Base-by-base conservation (phyloP, 768 basidiomycete species). In the Grammothele lineata region DNA sequence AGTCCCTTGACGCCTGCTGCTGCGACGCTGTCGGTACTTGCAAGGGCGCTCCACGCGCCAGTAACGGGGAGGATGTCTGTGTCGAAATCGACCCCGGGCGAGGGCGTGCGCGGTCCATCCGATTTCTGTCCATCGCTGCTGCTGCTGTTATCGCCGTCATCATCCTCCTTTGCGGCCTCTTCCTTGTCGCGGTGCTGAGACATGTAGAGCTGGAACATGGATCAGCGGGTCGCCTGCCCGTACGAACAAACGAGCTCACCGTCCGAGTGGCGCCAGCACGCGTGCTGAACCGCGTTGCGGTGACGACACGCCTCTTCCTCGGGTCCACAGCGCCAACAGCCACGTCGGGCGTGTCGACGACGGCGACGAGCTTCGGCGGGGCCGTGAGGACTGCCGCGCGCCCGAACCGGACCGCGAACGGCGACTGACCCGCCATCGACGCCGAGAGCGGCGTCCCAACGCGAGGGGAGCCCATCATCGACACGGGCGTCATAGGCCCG, bases 291-390 rank as follows among this genome's bases (percentile, higher is more conserved):
- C 92, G 70, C 15, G 91, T 95, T 6, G 88, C 87, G 44, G 89
- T 92, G 12, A 91, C 85, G 1, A 93, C 87, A 39, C 92, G 70
- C 56, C 86, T 73, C 73, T 92, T 90, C 63, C 75, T 71, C 15
- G 88, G 81, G 63, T 94, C 92, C 8, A 92, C 87, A 19, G 91
- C 87, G 8, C 92, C 92, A 30, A 91, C 80, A n/a, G 83, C 90
- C 8, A 92, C 83, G 61, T 92, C 92, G 0, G 90, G 88, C 9
- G 88, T 92, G 63, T 87, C 87, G 15, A 93, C 84, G 24, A 92
- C 69, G 4, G 85, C 88, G 15, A 93, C 77, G 23, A 93, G 67
- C 60, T 83, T 83, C 14, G 92, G 91, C n/a, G 89, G 86, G 14
- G 85, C 85, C 10, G 85, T 89, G 65, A 92, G 66, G 36, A 87